Evolutionary conservation across 176 grass and related monocot species (phyloP).

Genomic region (Musa troglodytarum): DNA sequence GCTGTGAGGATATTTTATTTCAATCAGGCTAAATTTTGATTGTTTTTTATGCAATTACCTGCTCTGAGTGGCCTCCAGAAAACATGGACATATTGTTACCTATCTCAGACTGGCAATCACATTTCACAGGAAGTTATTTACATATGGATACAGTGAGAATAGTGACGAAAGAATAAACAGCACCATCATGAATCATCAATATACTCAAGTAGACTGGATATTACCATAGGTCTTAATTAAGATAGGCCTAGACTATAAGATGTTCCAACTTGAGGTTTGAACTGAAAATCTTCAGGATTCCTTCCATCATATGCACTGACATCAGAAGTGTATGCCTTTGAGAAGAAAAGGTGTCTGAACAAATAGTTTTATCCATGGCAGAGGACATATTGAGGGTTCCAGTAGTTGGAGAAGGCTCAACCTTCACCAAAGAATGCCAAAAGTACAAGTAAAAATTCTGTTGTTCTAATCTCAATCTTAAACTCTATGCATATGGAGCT

Average conservation of each 20-base stretch:
- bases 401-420: conserved; percentile 89
- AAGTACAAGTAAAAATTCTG: not conserved
- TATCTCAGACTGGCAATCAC: no score
- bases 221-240: not conserved
- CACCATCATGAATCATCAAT: no score
- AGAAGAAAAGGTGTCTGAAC: conserved; percentile 35
- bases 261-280: conserved; percentile 52
- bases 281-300: conserved; percentile 60
- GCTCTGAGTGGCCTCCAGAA: no score
- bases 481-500: not conserved
- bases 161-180: no score
- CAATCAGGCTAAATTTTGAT: no score
- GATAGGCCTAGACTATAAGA: conserved; percentile 10
- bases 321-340: conserved; percentile 44
- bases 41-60: no score
- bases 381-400: conserved; percentile 60
- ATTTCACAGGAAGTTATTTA: no score
- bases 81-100: no score
- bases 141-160: no score
- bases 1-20: no score
- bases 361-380: conserved; percentile 48
- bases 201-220: not conserved
- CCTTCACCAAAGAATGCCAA: conserved; percentile 30
- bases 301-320: conserved; percentile 31
- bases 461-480: not conserved